Evolutionary conservation across 1,139 yeast species (phyloP).

Genomic region (Candida pseudoviswanathii): DNA sequence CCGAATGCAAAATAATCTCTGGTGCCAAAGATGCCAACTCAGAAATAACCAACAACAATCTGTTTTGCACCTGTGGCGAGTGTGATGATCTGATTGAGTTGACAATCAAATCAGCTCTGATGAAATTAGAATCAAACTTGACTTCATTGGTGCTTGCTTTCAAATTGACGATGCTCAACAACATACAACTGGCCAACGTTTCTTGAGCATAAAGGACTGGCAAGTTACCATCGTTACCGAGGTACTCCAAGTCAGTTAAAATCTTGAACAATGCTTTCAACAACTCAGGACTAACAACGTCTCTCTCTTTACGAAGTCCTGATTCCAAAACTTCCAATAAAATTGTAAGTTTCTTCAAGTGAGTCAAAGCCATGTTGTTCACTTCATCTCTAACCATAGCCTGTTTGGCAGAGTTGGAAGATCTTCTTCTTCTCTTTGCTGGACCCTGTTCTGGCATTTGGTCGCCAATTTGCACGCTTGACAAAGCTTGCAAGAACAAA

Average conservation of each 20-base stretch:
- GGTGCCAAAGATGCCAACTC: constrained; percentile 88
- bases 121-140: constrained; percentile 60
- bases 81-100: constrained; percentile 85
- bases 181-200: constrained; percentile 84
- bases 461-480: constrained; percentile 48
- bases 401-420: constrained; percentile 73
- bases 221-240: constrained; percentile 87
- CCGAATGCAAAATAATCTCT: constrained; percentile 89
- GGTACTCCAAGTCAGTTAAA: constrained; percentile 81
- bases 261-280: constrained; percentile 65
- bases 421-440: constrained; percentile 77
- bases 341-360: constrained; percentile 75
- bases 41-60: constrained; percentile 80
- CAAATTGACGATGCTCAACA: constrained; percentile 62
- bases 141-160: constrained; percentile 28
- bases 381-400: constrained; percentile 74
- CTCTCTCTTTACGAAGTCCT: constrained; percentile 29
- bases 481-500: constrained; percentile 50
- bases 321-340: constrained; percentile 78
- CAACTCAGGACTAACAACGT: constrained; percentile 47
- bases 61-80: constrained; percentile 94
- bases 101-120: constrained; percentile 88
- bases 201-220: constrained; percentile 93
- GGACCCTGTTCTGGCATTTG: constrained; percentile 51
- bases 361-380: constrained; percentile 72